Base-by-base conservation (phyloP, 495 filamentous ascomycete species). In the Talaromyces adpressus region DNA sequence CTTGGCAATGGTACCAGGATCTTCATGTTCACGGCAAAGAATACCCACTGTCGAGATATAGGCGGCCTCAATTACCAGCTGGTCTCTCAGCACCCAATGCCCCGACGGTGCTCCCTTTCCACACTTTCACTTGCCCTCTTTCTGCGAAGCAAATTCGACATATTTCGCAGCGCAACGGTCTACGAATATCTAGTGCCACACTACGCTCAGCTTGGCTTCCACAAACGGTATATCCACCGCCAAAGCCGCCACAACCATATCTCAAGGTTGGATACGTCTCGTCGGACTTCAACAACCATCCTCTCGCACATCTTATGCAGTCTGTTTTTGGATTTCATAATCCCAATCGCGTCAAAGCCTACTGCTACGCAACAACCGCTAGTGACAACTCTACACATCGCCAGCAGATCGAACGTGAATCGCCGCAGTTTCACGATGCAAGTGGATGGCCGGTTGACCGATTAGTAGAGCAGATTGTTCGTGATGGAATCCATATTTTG, bases 201-300 rank as follows among this genome's bases (percentile, higher is more conserved):
- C 77, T 99, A 2, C 84, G 88, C 59, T 84, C 92, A 1, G 84
- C 90, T 0, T 99, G 94, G 94, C 83, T 98, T 57, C 91, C 93
- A 14, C 66, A 76, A 39, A 87, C 85, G 4, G 90, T 97, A 2
- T 98, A 90, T 69, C 82, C 85, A 12, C 94, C 94, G 6, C 94
- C 94, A 0, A 71, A 83, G 4, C 93, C 94, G 7, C 95, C 94
- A 11, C 81, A 79, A 30, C 92, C 94, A 0, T 84, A 88, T 64
- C 85, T 99, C 41, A 91, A 90, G 66, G 87, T 99, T 61, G 94
- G 94, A 53, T 99, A 99, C 71, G 87, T 99, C 30, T 98, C 94
- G 2, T 97, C 93, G 0, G 94, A 99, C 72, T 99, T 99, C 76
- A 99, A 99, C 71, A 99, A 99, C 71, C 94, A 99, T 70, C 94